Conservation (phyloP, 192 early-diverging fungal species). For the Entomortierella beljakovae region DNA sequence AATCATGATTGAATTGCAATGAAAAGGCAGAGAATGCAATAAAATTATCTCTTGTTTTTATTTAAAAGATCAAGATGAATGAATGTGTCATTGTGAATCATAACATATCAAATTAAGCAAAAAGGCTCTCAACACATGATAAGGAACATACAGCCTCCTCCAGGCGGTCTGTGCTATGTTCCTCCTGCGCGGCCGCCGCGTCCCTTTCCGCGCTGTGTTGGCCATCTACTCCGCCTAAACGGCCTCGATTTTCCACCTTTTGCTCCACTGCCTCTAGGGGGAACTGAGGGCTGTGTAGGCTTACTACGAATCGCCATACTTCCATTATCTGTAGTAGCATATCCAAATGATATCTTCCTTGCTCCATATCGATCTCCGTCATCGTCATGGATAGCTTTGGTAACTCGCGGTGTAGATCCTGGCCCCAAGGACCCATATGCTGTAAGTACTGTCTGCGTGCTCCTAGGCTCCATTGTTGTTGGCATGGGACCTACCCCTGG, state of each 20-base stretch:
- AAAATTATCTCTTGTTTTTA: too few species aligned
- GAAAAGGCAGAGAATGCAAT: too few species aligned
- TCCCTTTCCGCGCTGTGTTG: constrained; percentile 3
- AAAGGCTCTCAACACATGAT: too few species aligned
- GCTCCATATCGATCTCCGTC: constrained; percentile 2
- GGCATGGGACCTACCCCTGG: constrained; percentile 23
- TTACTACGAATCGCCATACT: constrained; percentile 44
- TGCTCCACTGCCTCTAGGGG: neutral
- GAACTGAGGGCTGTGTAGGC: constrained; percentile 25
- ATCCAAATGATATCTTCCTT: constrained; percentile 11
- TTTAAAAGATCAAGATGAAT: too few species aligned
- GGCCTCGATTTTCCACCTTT: constrained; percentile 1
- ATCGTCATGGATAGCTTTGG: neutral
- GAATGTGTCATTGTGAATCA: too few species aligned
- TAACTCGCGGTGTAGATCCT: neutral
- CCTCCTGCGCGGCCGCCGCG: constrained; percentile 19
- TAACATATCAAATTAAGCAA: too few species aligned
- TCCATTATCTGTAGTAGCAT: constrained; percentile 31
- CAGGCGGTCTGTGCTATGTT: too few species aligned
- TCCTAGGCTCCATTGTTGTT: neutral
- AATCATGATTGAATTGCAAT: neutral
- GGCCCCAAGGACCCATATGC: constrained; percentile 7
- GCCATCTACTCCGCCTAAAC: constrained; percentile 1
- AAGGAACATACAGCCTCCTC: too few species aligned
- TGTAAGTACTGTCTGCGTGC: constrained; percentile 5